Percentiles rank a stretch among this genome's conserved stretches.
phyloP scores from a whole-genome alignment of 163 green algal genomes.

The Scenedesmus sp. region DNA sequence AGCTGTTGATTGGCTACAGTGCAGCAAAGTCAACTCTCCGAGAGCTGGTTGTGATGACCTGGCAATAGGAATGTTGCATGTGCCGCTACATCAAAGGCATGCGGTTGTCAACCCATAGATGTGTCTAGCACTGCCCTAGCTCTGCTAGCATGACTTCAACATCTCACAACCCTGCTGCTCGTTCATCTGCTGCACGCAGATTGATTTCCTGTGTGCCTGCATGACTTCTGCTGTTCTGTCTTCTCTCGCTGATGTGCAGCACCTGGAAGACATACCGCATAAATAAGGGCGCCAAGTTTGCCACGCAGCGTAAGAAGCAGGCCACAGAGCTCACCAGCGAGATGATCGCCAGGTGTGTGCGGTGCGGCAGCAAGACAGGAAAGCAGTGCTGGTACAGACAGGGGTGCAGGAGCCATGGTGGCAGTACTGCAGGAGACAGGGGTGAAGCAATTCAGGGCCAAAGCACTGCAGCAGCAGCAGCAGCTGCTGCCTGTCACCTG shows the following conservation, averaged over 20 bases:
- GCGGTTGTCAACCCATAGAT: no score
- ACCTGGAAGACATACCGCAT: constrained; percentile 93
- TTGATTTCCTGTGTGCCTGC: no score
- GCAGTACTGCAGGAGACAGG: no score
- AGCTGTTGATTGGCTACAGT: background rate
- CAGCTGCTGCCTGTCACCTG: no score
- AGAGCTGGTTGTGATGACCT: background rate
- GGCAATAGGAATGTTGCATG: constrained; percentile 1
- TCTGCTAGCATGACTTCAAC: background rate
- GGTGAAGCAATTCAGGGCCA: no score
- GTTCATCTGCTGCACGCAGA: no score
- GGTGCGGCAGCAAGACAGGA: background rate
- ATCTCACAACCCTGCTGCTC: no score
- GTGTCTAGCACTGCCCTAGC: background rate
- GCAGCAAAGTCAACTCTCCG: no score
- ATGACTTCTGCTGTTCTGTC: background rate
- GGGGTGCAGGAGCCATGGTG: no score
- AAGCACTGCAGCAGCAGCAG: no score
- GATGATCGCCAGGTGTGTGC: constrained; percentile 91
- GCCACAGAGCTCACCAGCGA: constrained; percentile 97
- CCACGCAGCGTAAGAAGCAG: constrained; percentile 90
- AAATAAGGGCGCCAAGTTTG: constrained; percentile 95
- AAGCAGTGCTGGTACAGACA: background rate
- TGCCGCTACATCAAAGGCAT: background rate
- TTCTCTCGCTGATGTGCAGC: constrained; percentile 54